phyloP scores from a whole-genome alignment of 768 basidiomycete species.

The Atractiella rhizophila region DNA sequence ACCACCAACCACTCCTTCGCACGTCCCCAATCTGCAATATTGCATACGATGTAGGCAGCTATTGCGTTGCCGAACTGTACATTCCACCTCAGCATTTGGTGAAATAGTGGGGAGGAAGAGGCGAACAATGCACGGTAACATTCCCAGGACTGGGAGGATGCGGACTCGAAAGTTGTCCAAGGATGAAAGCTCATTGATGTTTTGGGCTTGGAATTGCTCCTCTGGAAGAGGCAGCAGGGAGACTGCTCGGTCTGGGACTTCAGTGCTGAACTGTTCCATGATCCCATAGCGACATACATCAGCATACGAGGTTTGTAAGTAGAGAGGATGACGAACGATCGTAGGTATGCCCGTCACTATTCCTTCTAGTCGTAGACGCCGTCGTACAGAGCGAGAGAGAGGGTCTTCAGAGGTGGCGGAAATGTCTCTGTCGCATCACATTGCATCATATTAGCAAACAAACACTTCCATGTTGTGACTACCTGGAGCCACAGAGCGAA shows the following conservation, averaged over 20 bases:
- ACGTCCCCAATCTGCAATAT: no score
- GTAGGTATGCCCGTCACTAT: conserved; percentile 23
- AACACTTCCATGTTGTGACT: no score
- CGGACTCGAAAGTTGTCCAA: conserved; percentile 84
- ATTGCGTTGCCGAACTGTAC: conserved; percentile 76
- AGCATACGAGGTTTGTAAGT: conserved; percentile 29
- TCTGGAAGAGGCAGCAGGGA: conserved; percentile 71
- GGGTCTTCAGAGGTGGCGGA: neutral
- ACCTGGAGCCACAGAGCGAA: neutral
- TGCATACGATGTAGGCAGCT: conserved; percentile 66
- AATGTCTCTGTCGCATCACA: no score
- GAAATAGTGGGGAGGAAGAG: neutral
- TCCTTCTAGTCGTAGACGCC: no score
- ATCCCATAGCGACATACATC: conserved; percentile 75
- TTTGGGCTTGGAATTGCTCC: conserved; percentile 70
- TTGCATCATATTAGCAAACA: no score
- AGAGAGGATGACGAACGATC: conserved; percentile 18
- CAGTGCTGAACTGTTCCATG: neutral
- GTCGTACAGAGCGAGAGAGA: neutral
- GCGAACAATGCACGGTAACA: conserved; percentile 15
- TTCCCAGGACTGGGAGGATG: conserved; percentile 70
- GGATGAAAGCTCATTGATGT: conserved; percentile 62
- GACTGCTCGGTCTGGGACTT: conserved; percentile 47
- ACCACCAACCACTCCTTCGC: no score
- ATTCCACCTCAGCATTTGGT: neutral